phyloP scores from a whole-genome alignment of 1,139 yeast genomes.

The Geotrichum carabidarum region DNA sequence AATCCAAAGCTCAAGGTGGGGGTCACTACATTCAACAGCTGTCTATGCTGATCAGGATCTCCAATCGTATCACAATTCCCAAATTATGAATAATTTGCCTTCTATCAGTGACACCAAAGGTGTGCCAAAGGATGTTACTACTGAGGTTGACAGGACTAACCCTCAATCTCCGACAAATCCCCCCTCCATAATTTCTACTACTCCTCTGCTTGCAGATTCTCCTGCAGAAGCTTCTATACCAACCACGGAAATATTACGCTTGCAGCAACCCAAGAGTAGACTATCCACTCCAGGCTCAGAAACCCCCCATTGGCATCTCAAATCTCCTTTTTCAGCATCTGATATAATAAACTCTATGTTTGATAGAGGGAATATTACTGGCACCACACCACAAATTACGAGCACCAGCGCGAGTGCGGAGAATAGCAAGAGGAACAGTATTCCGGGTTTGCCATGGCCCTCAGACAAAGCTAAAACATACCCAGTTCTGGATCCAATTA shows the following conservation, averaged over 20 bases:
- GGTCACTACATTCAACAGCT: background rate
- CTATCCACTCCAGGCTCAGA: slow-evolving; percentile 2
- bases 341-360: slow-evolving; percentile 11
- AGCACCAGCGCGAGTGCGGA: background rate
- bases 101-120: slow-evolving; percentile 12
- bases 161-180: slow-evolving; percentile 9
- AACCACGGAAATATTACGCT: background rate
- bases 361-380: background rate
- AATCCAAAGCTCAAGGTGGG: background rate
- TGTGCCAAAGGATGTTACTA: background rate
- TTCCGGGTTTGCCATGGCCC: background rate
- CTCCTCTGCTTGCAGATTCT: slow-evolving; percentile 11
- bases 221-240: slow-evolving; percentile 6
- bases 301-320: slow-evolving; percentile 13
- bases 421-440: slow-evolving; percentile 2
- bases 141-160: background rate
- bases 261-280: slow-evolving; percentile 5
- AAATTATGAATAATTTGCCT: slow-evolving; percentile 11
- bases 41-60: background rate
- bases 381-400: background rate
- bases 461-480: slow-evolving; percentile 22
- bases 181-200: slow-evolving; percentile 16
- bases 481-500: slow-evolving; percentile 33
- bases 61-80: background rate
- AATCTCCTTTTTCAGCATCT: slow-evolving; percentile 12